Evolutionary conservation across 345 rosid genomes (phyloP).

Genomic region (Lenwebbia sp.): DNA sequence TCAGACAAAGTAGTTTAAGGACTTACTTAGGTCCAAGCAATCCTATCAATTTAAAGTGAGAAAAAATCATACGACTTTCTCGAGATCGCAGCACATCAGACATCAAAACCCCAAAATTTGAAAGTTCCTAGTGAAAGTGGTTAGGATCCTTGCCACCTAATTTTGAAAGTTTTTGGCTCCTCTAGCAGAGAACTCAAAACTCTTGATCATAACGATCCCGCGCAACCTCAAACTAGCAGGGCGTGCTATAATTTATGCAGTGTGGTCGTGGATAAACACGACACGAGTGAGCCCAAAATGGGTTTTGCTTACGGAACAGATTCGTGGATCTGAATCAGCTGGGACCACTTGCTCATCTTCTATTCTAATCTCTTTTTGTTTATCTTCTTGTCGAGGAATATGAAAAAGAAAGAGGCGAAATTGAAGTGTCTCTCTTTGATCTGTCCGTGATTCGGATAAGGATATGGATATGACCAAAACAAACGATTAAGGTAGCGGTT

Average conservation of each 20-base stretch:
- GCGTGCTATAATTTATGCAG: not conserved
- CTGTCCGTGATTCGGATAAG: not conserved
- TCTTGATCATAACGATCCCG: fast-evolving
- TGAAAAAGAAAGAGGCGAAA: not conserved
- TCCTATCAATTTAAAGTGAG: not conserved
- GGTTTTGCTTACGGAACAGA: not conserved
- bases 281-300: not conserved
- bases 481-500: not conserved
- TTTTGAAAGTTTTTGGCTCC: not conserved
- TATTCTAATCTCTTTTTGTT: not conserved
- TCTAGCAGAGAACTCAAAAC: not conserved
- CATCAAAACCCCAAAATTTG: not conserved
- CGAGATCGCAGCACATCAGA: not conserved
- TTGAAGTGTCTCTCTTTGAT: not conserved
- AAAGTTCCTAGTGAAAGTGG: not conserved
- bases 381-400: not conserved
- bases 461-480: not conserved
- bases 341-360: not conserved
- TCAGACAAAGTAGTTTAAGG: too few relatives aligned
- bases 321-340: not conserved
- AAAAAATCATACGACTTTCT: not conserved
- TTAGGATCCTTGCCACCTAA: not conserved
- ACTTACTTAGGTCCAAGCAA: not conserved
- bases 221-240: not conserved
- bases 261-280: not conserved